A percentile compares a stretch with the other conserved stretches of the same genome.
phyloP scores from a whole-genome alignment of 495 filamentous ascomycete genomes.

The Opeltia flavorubescens region DNA sequence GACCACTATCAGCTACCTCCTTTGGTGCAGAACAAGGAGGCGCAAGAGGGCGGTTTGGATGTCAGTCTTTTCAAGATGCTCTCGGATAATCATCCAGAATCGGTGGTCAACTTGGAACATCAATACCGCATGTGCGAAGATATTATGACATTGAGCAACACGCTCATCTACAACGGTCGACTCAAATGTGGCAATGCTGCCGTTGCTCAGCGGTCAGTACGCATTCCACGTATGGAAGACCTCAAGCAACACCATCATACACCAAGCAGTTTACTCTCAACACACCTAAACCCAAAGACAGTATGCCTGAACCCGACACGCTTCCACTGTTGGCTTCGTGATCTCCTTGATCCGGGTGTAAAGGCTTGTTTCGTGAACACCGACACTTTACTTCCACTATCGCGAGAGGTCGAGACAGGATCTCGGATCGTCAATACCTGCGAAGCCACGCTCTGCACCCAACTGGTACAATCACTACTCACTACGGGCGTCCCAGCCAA shows the following conservation, averaged over 20 bases:
- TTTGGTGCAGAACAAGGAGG: conserved; percentile 82
- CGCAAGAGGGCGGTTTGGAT: conserved; percentile 74
- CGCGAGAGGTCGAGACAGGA: conserved; percentile 55
- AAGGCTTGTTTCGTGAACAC: conserved; percentile 84
- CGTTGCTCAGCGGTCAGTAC: conserved; percentile 51
- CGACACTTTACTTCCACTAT: conserved; percentile 47
- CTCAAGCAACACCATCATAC: conserved; percentile 43
- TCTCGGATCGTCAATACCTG: conserved; percentile 74
- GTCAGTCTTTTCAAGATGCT: conserved; percentile 86
- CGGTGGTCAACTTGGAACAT: conserved; percentile 81
- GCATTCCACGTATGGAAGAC: conserved; percentile 45
- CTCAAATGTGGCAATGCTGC: conserved; percentile 76
- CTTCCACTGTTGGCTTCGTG: conserved; percentile 67
- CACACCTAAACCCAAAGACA: conserved; percentile 13
- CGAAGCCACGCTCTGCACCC: conserved; percentile 59
- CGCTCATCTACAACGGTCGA: conserved; percentile 76
- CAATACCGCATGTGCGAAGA: conserved; percentile 98
- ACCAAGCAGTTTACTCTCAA: conserved; percentile 22
- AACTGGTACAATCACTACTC: conserved; percentile 68
- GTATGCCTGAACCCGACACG: conserved; percentile 38
- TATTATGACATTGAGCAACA: conserved; percentile 87
- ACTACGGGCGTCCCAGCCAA: conserved; percentile 54
- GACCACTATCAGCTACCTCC: conserved; percentile 94
- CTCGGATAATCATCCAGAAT: conserved; percentile 71
- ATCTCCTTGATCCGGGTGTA: conserved; percentile 49